A percentile compares a stretch with the other conserved stretches of the same genome.
phyloP scores from a whole-genome alignment of 2,329 filamentous ascomycete species.

The Purpureocillium lavendulum region DNA sequence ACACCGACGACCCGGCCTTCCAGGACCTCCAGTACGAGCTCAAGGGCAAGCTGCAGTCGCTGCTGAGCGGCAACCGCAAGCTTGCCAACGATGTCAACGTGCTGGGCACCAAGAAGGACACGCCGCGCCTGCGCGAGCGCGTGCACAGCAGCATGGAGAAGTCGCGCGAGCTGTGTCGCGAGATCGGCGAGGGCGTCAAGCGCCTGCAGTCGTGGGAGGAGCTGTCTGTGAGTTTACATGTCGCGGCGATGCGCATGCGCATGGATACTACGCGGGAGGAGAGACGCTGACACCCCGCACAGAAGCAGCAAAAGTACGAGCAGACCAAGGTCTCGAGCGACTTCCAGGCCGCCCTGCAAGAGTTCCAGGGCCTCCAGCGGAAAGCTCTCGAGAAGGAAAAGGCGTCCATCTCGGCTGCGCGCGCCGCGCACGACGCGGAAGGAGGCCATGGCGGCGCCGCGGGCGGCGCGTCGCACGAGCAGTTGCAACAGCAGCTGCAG shows the following conservation, averaged over 20 bases:
- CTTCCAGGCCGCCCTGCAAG: constrained; percentile 78
- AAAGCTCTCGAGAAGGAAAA: constrained; percentile 88
- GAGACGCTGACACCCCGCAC: not conserved
- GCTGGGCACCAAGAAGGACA: constrained; percentile 85
- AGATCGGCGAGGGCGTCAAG: constrained; percentile 90
- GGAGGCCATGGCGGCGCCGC: constrained; percentile 22
- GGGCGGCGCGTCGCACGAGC: constrained; percentile 30
- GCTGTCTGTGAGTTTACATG: constrained; percentile 52
- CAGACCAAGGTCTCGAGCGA: constrained; percentile 92
- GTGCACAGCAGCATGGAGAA: constrained; percentile 84
- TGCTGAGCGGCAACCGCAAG: constrained; percentile 81
- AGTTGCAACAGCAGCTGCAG: constrained; percentile 58
- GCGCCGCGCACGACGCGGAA: constrained; percentile 64
- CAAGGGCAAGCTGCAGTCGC: constrained; percentile 79
- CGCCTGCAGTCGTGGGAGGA: constrained; percentile 82
- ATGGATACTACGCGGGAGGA: no score
- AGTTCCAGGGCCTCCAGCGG: constrained; percentile 90
- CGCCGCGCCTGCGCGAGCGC: constrained; percentile 79
- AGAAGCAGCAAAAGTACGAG: constrained; percentile 94
- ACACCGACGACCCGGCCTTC: constrained; percentile 90
- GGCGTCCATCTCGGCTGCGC: constrained; percentile 73
- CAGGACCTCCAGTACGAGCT: constrained; percentile 72
- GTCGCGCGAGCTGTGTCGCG: constrained; percentile 78
- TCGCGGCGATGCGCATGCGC: not conserved
- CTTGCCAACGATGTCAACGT: constrained; percentile 78